Percentiles rank a stretch among this genome's conserved stretches.
Evolutionary conservation across 2,329 filamentous ascomycete genomes (phyloP).

Genomic region (Neocatenulostroma microsporum): DNA sequence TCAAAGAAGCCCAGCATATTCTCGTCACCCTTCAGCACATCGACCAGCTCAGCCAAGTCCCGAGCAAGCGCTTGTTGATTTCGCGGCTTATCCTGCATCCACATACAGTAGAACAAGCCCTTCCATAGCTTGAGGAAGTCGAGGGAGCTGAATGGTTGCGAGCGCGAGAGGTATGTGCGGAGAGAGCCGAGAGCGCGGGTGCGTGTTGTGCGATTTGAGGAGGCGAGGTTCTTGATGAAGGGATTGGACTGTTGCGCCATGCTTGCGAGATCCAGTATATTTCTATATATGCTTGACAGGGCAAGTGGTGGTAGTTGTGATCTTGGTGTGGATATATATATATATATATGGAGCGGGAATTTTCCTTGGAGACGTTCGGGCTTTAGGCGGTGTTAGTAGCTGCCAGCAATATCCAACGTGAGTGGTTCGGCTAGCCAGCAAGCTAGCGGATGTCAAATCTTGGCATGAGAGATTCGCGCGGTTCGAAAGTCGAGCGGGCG

Average conservation of each 20-base stretch:
- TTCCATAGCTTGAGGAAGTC: slow-evolving; percentile 90
- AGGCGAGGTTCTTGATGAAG: slow-evolving; percentile 76
- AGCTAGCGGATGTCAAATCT: too few species aligned
- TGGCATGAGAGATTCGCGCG: too few species aligned
- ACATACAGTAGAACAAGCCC: slow-evolving; percentile 79
- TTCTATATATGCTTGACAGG: too few species aligned
- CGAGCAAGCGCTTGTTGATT: slow-evolving; percentile 76
- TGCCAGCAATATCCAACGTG: too few species aligned
- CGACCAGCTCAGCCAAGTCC: slow-evolving; percentile 65
- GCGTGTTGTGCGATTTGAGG: slow-evolving; percentile 33
- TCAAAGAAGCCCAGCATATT: slow-evolving; percentile 38
- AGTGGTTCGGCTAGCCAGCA: too few species aligned
- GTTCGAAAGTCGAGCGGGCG: too few species aligned
- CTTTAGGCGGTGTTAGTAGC: too few species aligned
- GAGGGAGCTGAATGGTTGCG: slow-evolving; percentile 47
- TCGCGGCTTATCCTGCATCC: slow-evolving; percentile 86
- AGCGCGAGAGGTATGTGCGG: slow-evolving; percentile 57
- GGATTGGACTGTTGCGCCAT: slow-evolving; percentile 34
- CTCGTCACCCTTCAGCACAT: slow-evolving; percentile 44
- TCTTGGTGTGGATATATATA: too few species aligned
- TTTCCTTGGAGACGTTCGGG: too few species aligned
- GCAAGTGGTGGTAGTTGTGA: too few species aligned
- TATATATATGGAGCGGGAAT: too few species aligned
- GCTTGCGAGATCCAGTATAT: too few species aligned
- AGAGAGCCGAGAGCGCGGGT: slow-evolving; percentile 59